Percentiles rank a stretch among this genome's conserved stretches.
phyloP scores from a whole-genome alignment of 371 early-diverging fungal genomes.

The Mucor lusitanicus region DNA sequence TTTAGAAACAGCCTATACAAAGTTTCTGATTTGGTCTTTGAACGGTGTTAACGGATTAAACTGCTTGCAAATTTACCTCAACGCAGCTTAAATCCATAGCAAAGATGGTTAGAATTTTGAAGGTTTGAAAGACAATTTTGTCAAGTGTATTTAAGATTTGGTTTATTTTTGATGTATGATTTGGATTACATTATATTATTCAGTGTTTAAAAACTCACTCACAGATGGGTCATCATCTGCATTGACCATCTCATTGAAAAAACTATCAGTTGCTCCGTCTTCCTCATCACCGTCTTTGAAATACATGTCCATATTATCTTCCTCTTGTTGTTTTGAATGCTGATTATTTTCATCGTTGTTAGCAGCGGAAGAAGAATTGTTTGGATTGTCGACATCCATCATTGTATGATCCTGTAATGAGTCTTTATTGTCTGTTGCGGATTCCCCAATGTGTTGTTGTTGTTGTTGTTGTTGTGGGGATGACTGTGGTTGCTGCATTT shows the following conservation, averaged over 20 bases:
- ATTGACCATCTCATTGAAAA: constrained; percentile 54
- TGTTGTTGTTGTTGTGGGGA: constrained; percentile 2
- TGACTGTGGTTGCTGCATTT: not conserved
- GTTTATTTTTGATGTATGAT: constrained; percentile 1
- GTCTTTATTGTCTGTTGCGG: not conserved
- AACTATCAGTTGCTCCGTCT: constrained; percentile 32
- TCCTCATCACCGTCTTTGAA: constrained; percentile 24
- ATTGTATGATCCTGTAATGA: not conserved
- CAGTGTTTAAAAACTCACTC: constrained; percentile 36
- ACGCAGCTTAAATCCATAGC: too few relatives aligned
- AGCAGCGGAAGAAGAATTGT: not conserved
- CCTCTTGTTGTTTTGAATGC: not conserved
- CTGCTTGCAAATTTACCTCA: too few relatives aligned
- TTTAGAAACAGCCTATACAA: too few relatives aligned
- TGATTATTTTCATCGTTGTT: constrained; percentile 1
- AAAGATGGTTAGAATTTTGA: too few relatives aligned
- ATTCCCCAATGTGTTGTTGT: not conserved
- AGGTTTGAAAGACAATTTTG: too few relatives aligned
- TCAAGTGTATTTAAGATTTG: not conserved
- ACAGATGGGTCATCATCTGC: constrained; percentile 45
- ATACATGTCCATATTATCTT: constrained; percentile 26
- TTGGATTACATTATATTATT: not conserved
- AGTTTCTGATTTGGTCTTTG: too few relatives aligned
- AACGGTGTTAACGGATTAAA: too few relatives aligned
- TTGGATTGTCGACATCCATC: not conserved